phyloP scores from a whole-genome alignment of 2,329 filamentous ascomycete species.

The Aureobasidium sp. region DNA sequence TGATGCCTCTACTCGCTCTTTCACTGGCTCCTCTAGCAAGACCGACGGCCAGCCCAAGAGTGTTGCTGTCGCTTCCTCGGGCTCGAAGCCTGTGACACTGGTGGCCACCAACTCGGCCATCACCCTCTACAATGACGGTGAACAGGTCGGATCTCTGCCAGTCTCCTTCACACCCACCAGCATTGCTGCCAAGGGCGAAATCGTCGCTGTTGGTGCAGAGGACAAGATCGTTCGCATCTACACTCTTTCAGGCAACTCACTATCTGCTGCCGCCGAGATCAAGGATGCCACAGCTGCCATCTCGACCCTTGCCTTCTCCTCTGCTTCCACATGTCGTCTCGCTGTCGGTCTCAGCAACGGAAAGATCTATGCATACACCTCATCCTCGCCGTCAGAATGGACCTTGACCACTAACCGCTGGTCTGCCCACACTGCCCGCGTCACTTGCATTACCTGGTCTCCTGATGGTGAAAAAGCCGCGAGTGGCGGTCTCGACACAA shows the following conservation, averaged over 20 bases:
- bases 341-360: conserved; percentile 78
- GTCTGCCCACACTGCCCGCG: conserved; percentile 63
- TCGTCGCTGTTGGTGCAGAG: conserved; percentile 70
- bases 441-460: conserved; percentile 71
- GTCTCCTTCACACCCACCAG: conserved; percentile 56
- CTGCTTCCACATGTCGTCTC: conserved; percentile 60
- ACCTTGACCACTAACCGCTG: conserved; percentile 73
- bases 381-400: conserved; percentile 41
- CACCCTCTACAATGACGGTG: conserved; percentile 50
- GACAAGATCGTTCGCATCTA: conserved; percentile 72
- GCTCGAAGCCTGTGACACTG: conserved; percentile 44
- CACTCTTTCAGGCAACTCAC: conserved; percentile 47
- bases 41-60: conserved; percentile 77
- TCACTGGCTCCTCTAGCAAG: conserved; percentile 60
- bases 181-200: conserved; percentile 60
- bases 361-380: conserved; percentile 77
- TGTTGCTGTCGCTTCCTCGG: conserved; percentile 52
- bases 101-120: conserved; percentile 51
- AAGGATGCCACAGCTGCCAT: conserved; percentile 64
- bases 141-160: conserved; percentile 42
- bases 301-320: conserved; percentile 77
- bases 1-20: conserved; percentile 67
- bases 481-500: conserved; percentile 82
- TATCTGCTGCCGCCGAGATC: conserved; percentile 49
- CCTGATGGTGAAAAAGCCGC: conserved; percentile 67